These are phyloP conservation scores for Phytophthora ohioensis DNA, from an alignment of 352 stramenopile species.

Conservation along the genomic window DNA sequence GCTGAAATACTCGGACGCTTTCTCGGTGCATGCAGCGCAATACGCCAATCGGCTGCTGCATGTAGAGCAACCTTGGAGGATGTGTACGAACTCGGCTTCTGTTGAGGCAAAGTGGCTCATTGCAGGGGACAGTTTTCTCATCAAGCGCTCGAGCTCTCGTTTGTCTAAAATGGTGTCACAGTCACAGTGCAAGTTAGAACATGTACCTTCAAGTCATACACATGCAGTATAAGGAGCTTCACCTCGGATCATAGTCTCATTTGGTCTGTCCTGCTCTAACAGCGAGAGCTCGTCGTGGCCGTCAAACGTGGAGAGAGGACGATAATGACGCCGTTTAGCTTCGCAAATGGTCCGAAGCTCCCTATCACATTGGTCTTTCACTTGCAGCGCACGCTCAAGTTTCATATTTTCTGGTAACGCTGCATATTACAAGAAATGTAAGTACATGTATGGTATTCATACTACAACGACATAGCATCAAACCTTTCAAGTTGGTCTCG, in stretches of 20 bases:
- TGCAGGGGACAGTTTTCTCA: slow-evolving; percentile 69
- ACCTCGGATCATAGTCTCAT: slow-evolving; percentile 53
- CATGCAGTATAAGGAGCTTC: neutral
- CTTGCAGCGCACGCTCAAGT: slow-evolving; percentile 59
- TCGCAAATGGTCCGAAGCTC: slow-evolving; percentile 59
- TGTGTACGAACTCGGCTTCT: slow-evolving; percentile 65
- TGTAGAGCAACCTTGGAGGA: slow-evolving; percentile 59
- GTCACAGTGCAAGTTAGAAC: neutral
- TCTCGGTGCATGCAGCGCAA: slow-evolving; percentile 54
- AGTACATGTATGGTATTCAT: neutral
- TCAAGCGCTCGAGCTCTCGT: slow-evolving; percentile 57
- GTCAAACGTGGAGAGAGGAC: slow-evolving; percentile 23
- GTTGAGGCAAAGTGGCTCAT: slow-evolving; percentile 67
- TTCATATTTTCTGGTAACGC: slow-evolving; percentile 47
- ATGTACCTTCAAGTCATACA: neutral
- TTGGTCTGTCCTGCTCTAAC: slow-evolving; percentile 47
- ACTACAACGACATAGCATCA: neutral
- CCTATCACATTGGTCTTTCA: slow-evolving; percentile 64
- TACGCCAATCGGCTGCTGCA: slow-evolving; percentile 67
- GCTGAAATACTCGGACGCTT: slow-evolving; percentile 71
- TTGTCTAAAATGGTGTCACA: slow-evolving; percentile 47
- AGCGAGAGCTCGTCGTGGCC: slow-evolving; percentile 37
- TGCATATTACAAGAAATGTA: neutral
- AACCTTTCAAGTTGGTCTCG: neutral
- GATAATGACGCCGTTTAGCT: slow-evolving; percentile 38